Conservation (phyloP, 73 alveolate species). For the Urostyla sp. region DNA sequence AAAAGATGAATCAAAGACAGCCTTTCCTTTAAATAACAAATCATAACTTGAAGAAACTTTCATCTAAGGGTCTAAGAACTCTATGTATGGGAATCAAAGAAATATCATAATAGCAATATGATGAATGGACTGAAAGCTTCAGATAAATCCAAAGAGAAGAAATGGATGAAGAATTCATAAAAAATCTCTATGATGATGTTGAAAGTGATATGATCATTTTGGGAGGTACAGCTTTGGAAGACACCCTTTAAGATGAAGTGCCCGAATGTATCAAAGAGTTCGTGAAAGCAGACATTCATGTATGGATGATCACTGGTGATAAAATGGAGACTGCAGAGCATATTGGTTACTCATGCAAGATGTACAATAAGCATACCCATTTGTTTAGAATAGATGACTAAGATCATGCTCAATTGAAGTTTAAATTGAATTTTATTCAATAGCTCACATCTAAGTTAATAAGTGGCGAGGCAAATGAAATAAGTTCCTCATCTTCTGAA, state of each 20-base stretch:
- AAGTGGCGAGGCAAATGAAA: too few species aligned
- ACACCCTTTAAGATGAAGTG: slow-evolving; percentile 76
- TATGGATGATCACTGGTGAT: slow-evolving; percentile 93
- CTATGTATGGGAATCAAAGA: slow-evolving; percentile 82
- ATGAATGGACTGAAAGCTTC: slow-evolving; percentile 33
- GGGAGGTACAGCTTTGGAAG: slow-evolving; percentile 88
- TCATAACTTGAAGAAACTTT: slow-evolving; percentile 72
- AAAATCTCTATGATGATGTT: slow-evolving; percentile 67
- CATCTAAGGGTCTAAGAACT: slow-evolving; percentile 83
- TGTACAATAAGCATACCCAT: slow-evolving; percentile 4
- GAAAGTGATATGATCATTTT: slow-evolving; percentile 83
- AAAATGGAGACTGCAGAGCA: slow-evolving; percentile 89
- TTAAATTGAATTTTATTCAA: too few species aligned
- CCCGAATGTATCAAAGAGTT: slow-evolving; percentile 80
- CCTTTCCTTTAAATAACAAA: too few species aligned
- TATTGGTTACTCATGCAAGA: slow-evolving; percentile 82
- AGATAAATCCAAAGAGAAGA: slow-evolving; percentile 23
- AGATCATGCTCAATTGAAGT: not conserved
- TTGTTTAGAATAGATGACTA: slow-evolving; percentile 5
- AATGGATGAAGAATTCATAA: slow-evolving; percentile 55
- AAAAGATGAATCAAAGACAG: too few species aligned
- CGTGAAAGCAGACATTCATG: slow-evolving; percentile 79
- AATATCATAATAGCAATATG: slow-evolving; percentile 49
- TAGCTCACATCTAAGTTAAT: too few species aligned
- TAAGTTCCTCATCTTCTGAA: too few species aligned